Evolutionary conservation across 495 filamentous ascomycete genomes (phyloP).

Genomic region (Entonaema liquescens): DNA sequence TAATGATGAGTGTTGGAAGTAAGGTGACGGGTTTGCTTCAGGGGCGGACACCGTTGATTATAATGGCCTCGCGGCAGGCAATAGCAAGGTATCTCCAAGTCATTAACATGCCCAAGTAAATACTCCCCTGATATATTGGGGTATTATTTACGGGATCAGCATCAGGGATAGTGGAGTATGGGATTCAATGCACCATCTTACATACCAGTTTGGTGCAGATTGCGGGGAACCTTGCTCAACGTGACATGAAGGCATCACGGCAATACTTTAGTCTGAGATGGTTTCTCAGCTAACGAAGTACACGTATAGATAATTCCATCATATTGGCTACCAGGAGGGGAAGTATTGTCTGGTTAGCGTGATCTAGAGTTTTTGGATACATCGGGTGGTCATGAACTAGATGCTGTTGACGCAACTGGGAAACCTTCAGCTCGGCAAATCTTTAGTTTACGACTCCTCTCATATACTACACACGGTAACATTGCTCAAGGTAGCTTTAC

Average conservation of each 20-base stretch:
- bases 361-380: not conserved
- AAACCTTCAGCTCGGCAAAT: not conserved
- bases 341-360: not conserved
- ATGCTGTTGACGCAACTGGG: not conserved
- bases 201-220: constrained; percentile 8
- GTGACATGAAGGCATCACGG: constrained; percentile 38
- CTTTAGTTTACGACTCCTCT: not conserved
- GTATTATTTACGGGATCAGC: constrained; percentile 9
- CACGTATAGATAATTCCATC: not conserved
- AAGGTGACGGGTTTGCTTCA: not conserved
- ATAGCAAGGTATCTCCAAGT: constrained; percentile 15
- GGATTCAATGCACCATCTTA: not conserved
- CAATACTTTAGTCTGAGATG: constrained; percentile 13
- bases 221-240: constrained; percentile 41
- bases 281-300: constrained; percentile 11
- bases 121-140: constrained; percentile 8
- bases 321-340: not conserved
- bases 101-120: not conserved
- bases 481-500: no score
- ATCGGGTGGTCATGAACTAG: not conserved
- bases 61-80: constrained; percentile 7
- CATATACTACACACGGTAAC: no score
- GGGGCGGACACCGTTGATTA: constrained; percentile 11
- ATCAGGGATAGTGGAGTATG: constrained; percentile 7
- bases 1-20: not conserved